Evolutionary conservation across 805 yeast genomes (phyloP), one percentile per base, ranked within the genome.

Genomic region (Cyberlindnera meyerae): DNA sequence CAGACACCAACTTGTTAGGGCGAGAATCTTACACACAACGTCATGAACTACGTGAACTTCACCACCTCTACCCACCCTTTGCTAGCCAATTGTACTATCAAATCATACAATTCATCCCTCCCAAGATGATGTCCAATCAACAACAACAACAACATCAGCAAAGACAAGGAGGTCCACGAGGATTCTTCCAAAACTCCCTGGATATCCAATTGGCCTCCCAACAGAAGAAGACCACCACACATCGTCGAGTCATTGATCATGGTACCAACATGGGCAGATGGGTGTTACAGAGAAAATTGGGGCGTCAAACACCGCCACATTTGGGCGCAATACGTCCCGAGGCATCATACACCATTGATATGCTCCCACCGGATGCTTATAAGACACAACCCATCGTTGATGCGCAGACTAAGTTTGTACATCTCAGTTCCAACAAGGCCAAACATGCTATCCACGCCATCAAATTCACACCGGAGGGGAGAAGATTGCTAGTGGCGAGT

Each of bases 391-490:
- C 80, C 0, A 62, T 76, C 1, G 64, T 82, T 41, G 88, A 88
- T 53, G 57, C 79, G 8, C 78, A 80, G 33, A 73, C 85, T 18
- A 88, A 88, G 52, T 88, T 90, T 58, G 93, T 87, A 4, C 97
- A 90, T 63, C 71, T 89, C 33, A 80, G 94, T 40, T 79, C 93
- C 14, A 93, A 90, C 63, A 93, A 93, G 61, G 86, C 88, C 9
- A 81, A 83, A 53, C 96, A 90, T 63, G 85, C 95, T 3, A 86
- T 89, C 35, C 84, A 86, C 50, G 80, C 89, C 2, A 79, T 86
- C n/a, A 77, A 75, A 57, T 90, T 97, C 96, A 93, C 98, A 0
- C 97, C 97, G 0, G 97, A 88, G 49, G 97, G 96, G 0, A 70
- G 97, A 48, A 67, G 98, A 48, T 66, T 93, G 34, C 68, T 93